Percentiles rank a stretch among this genome's conserved stretches.
These are phyloP conservation scores for Asterophora parasitica DNA, from an alignment of 768 basidiomycete genomes.

Conservation along the genomic window DNA sequence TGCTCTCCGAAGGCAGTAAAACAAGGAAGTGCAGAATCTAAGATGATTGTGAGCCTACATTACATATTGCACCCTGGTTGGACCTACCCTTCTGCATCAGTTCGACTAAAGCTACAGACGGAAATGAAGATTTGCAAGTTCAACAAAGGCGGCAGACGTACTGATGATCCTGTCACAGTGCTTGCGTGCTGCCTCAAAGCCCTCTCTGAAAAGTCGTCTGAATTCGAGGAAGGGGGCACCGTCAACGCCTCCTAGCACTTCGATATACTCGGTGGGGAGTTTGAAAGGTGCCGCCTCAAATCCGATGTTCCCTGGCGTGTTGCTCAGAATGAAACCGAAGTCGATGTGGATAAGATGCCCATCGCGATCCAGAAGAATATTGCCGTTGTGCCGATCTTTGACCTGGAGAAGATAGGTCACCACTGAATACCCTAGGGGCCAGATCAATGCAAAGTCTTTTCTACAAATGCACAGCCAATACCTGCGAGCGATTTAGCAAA, in stretches of 20 bases:
- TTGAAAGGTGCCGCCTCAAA: constrained; percentile 99
- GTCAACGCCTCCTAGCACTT: constrained; percentile 86
- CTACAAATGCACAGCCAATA: constrained; percentile 21
- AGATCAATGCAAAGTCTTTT: background rate
- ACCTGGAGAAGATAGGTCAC: constrained; percentile 97
- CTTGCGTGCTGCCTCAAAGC: constrained; percentile 91
- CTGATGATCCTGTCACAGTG: constrained; percentile 96
- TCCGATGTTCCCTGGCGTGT: constrained; percentile 95
- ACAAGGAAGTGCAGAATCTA: constrained; percentile 88
- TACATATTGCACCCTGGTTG: constrained; percentile 22
- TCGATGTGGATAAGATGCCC: constrained; percentile 97
- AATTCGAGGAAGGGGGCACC: constrained; percentile 79
- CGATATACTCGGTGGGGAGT: constrained; percentile 89
- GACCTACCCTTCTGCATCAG: constrained; percentile 87
- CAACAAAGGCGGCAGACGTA: constrained; percentile 31
- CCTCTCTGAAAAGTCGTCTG: constrained; percentile 81
- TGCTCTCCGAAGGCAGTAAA: constrained; percentile 89
- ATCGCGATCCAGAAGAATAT: constrained; percentile 92
- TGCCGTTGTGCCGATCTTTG: constrained; percentile 98
- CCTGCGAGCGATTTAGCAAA: constrained; percentile 92
- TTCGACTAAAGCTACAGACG: constrained; percentile 65
- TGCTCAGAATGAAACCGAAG: constrained; percentile 96
- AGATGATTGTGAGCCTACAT: background rate
- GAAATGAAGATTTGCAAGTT: constrained; percentile 3
- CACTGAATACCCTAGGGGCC: constrained; percentile 74